Percentiles rank a stretch among this genome's conserved stretches.
Conservation (phyloP, 768 basidiomycete genomes). For the Hebeloma cylindrosporum region DNA sequence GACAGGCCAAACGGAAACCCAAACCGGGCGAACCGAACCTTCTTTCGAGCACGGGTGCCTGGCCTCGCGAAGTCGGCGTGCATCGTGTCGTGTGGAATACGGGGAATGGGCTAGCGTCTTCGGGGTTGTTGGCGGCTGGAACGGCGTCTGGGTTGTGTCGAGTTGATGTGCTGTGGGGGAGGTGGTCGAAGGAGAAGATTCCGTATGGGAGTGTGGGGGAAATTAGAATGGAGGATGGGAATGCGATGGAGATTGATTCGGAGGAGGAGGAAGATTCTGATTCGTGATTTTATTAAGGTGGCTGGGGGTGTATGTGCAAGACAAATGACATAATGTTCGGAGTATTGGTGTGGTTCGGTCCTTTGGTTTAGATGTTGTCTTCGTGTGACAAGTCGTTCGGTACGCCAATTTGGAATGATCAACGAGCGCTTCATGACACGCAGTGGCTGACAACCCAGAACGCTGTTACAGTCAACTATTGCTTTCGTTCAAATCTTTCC, state of each 20-base stretch:
- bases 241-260: constrained; percentile 45
- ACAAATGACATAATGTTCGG: too few relatives aligned
- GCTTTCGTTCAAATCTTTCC: too few relatives aligned
- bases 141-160: constrained; percentile 85
- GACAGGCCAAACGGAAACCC: constrained; percentile 37
- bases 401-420: too few relatives aligned
- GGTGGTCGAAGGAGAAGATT: constrained; percentile 64
- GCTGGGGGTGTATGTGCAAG: too few relatives aligned
- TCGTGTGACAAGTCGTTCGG: too few relatives aligned
- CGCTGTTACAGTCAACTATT: too few relatives aligned
- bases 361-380: too few relatives aligned
- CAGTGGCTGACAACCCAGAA: too few relatives aligned
- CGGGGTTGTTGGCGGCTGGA: constrained; percentile 68
- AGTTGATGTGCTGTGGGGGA: constrained; percentile 78
- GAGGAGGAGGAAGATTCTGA: constrained; percentile 27
- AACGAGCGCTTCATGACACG: too few relatives aligned
- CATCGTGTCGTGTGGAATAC: constrained; percentile 83
- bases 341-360: too few relatives aligned
- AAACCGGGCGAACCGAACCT: constrained; percentile 21
- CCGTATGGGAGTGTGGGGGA: constrained; percentile 65
- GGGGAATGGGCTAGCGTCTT: constrained; percentile 61
- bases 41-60: constrained; percentile 58
- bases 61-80: constrained; percentile 77
- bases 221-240: constrained; percentile 58
- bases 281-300: too few relatives aligned